Percentiles rank a stretch among this genome's conserved stretches.
Conservation (phyloP, 441 rosid species). For the Bocquillonia castaneifolia region DNA sequence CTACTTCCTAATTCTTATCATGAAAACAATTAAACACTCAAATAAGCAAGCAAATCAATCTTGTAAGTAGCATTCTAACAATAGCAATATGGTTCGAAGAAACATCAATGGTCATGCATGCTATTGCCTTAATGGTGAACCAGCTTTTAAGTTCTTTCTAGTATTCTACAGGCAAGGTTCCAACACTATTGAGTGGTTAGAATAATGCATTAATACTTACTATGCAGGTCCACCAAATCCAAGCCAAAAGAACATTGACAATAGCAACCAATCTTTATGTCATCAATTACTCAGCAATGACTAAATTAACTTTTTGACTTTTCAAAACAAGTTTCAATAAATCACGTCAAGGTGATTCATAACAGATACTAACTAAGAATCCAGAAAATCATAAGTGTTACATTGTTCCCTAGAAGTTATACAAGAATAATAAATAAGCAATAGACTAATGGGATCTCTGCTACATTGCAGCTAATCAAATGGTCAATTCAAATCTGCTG, state of each 20-base stretch:
- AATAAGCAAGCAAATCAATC: neutral
- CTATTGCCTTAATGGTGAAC: neutral
- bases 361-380: neutral
- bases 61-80: neutral
- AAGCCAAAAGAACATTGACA: neutral
- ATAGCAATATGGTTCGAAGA: neutral
- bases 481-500: neutral
- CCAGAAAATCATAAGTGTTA: neutral
- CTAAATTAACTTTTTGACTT: neutral
- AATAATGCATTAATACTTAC: neutral
- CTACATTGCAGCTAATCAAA: neutral
- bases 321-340: neutral
- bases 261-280: neutral
- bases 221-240: neutral
- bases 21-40: neutral
- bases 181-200: neutral
- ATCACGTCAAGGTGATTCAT: conserved; percentile 1
- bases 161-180: neutral
- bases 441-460: neutral
- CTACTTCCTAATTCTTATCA: neutral
- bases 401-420: neutral
- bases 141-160: neutral
- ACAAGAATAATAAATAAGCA: neutral
- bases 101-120: neutral
- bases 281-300: neutral